These are phyloP conservation scores for Conoideocrella luteorostrata DNA, from an alignment of 2,329 filamentous ascomycete genomes.

Conservation along the genomic window DNA sequence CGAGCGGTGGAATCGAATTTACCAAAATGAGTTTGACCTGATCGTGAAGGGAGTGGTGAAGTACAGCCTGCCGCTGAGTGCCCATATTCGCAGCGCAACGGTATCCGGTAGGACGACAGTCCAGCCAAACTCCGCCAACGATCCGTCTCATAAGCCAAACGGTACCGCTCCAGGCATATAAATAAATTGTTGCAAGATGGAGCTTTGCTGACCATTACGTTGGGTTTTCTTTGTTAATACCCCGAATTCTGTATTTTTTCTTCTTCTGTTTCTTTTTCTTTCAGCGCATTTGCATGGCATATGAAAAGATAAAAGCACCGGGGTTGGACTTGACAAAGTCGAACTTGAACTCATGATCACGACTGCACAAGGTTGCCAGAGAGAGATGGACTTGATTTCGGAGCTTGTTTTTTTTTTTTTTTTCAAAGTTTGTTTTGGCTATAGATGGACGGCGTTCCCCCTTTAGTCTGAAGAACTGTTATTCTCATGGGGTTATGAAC, in stretches of 20 bases:
- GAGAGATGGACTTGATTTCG: not conserved
- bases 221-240: not conserved
- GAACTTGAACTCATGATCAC: conserved; percentile 22
- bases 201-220: not conserved
- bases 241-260: conserved; percentile 3
- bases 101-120: conserved; percentile 55
- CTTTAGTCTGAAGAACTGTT: too few species aligned
- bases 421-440: conserved; percentile 14
- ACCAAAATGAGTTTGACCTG: conserved; percentile 88
- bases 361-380: conserved; percentile 18
- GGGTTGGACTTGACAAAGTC: conserved; percentile 27
- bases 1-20: conserved; percentile 81
- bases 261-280: conserved; percentile 23
- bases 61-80: conserved; percentile 63
- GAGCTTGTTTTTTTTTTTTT: conserved; percentile 13
- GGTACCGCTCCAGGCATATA: conserved; percentile 48
- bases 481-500: too few species aligned
- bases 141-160: conserved; percentile 62
- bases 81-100: conserved; percentile 51
- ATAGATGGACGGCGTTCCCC: conserved; percentile 17
- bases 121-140: conserved; percentile 56
- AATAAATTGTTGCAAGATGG: not conserved
- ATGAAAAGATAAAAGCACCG: conserved; percentile 20
- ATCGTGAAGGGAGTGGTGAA: conserved; percentile 87
- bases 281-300: conserved; percentile 31